Evolutionary conservation across 352 stramenopile species (phyloP).

Genomic region (Pythium plurisporium): DNA sequence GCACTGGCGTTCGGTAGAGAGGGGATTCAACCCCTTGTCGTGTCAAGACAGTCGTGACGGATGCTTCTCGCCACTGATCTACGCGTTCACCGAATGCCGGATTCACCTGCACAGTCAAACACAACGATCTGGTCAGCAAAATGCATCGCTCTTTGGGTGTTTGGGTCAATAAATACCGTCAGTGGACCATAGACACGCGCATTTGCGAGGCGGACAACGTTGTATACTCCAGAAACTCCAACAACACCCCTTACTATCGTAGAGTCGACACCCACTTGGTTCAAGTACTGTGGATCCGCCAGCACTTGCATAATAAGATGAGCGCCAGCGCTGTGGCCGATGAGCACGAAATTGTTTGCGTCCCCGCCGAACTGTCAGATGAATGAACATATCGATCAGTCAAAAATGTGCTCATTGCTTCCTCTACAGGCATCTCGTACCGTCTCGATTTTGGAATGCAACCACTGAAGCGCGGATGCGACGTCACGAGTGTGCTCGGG

Average conservation of each 20-base stretch:
- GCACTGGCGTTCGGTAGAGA: conserved; percentile 42
- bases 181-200: conserved; percentile 64
- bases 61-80: conserved; percentile 69
- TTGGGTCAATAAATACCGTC: conserved; percentile 23
- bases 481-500: conserved; percentile 67
- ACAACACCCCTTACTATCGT: conserved; percentile 48
- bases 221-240: conserved; percentile 83
- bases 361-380: conserved; percentile 64
- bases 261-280: conserved; percentile 29
- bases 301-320: conserved; percentile 74
- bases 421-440: conserved; percentile 19
- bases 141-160: no score
- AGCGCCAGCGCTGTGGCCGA: conserved; percentile 76
- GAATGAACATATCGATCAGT: neutral
- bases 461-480: conserved; percentile 52
- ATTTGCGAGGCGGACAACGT: conserved; percentile 78
- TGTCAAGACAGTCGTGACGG: conserved; percentile 40
- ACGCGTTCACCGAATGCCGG: conserved; percentile 68
- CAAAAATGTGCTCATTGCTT: neutral
- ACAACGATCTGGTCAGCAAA: no score
- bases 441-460: conserved; percentile 63
- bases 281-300: conserved; percentile 48
- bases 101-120: conserved; percentile 23
- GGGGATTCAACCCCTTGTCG: conserved; percentile 37
- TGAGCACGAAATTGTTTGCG: conserved; percentile 44